These are phyloP conservation scores for Rubia peregrina DNA, from an alignment of 305 asterid species.

Conservation along the genomic window DNA sequence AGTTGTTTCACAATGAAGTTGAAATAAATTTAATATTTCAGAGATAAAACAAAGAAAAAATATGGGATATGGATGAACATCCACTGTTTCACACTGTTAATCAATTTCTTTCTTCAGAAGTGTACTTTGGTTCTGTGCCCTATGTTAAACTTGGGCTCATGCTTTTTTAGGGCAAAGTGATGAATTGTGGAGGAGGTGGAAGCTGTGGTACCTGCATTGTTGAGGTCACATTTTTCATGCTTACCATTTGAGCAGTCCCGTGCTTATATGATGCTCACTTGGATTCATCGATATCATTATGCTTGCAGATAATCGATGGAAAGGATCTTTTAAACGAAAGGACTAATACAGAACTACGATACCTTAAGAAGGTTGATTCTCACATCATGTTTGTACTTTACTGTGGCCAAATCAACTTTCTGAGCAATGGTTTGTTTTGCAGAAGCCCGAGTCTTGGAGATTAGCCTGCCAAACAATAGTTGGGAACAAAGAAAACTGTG, in stretches of 20 bases:
- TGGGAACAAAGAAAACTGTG: conserved; percentile 92
- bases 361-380: conserved; percentile 58
- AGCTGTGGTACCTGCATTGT: conserved; percentile 92
- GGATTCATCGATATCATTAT: background rate
- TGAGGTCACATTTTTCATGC: conserved; percentile 38
- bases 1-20: background rate
- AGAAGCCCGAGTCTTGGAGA: conserved; percentile 95
- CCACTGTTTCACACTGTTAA: background rate
- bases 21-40: too few species aligned
- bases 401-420: background rate
- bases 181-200: conserved; percentile 98
- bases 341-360: conserved; percentile 25
- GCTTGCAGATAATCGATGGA: conserved; percentile 69
- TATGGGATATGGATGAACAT: background rate
- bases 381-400: background rate
- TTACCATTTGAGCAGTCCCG: background rate
- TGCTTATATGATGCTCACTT: background rate
- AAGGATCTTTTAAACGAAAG: conserved; percentile 78
- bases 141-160: background rate
- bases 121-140: background rate
- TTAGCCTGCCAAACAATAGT: conserved; percentile 95
- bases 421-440: conserved; percentile 16
- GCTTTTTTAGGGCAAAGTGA: conserved; percentile 59
- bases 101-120: background rate
- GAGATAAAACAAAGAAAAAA: too few species aligned